Evolutionary conservation across 169 alveolate genomes (phyloP), one percentile per base, ranked within the genome.

Genomic region (Eimeria falciformis): DNA sequence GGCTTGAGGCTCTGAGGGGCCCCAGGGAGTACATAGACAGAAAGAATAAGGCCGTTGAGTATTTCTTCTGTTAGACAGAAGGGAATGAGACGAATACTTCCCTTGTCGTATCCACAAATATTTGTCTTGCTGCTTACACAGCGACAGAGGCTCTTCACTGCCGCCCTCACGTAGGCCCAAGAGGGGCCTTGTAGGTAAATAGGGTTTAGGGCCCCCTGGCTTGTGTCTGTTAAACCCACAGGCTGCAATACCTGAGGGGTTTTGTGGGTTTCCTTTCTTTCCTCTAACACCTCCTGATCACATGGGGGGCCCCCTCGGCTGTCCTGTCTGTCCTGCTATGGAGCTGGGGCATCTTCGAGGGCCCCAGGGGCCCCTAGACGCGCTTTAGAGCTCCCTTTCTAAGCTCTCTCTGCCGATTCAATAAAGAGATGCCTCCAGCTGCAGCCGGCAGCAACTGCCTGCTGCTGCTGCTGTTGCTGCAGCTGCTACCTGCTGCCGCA

Each of bases 401-500:
- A n/a, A 58, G 23, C 71, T 9, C 7, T 18, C 7, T 7, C 71
- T 11, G 71, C 71, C 5, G 18, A 14, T 5, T 6, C 58, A 47
- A 25, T 25, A 58, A 5, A 7, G 71, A 14, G 9, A 5, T 58
- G 18, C 50, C 79, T 68, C 50, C 79, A 25, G 43, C 47, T 11
- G 46, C 21, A 9, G 40, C 79, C 29, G 79, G 45, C 9, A 27
- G 79, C 79, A 12, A 46, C 47, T 68, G 46, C 50, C 9, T 5
- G 79, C 79, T 68, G 71, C 79, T 5, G 79, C 47, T 17, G 79
- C 79, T 17, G 79, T 46, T 29, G 79, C 47, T 68, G 6, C 79
- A 5, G 79, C 79, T 68, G 45, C 23, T 68, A 25, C 62, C 7
- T 50, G 62, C 62, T 7, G 62, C 62, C 7, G 62, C 14, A 7